Conservation (phyloP, 768 basidiomycete genomes). For the Hygrophorus russula region DNA sequence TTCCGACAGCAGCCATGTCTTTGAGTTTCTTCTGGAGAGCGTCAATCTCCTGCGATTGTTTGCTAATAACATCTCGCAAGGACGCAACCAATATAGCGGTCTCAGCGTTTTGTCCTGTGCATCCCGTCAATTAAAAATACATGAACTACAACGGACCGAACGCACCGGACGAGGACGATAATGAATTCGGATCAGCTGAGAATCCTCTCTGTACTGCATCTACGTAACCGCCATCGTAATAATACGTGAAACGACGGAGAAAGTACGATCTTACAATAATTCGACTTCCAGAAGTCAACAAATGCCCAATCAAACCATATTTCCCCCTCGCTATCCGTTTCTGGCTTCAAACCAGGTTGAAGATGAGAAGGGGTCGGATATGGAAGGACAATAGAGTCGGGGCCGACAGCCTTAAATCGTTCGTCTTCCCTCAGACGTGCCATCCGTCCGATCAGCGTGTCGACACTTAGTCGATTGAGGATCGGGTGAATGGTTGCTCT, state of each 20-base stretch:
- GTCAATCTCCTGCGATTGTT: conserved; percentile 76
- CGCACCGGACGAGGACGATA: conserved; percentile 50
- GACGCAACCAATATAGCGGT: conserved; percentile 73
- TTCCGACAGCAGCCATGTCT: conserved; percentile 19
- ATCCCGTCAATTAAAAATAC: conserved; percentile 5
- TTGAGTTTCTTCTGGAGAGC: conserved; percentile 50
- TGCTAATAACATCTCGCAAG: conserved; percentile 71
- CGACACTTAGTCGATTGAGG: conserved; percentile 80
- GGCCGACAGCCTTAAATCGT: conserved; percentile 82
- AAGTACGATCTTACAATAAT: conserved; percentile 62
- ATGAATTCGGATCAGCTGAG: conserved; percentile 53
- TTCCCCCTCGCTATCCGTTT: conserved; percentile 57
- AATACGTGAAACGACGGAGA: conserved; percentile 1
- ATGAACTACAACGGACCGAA: conserved; percentile 5
- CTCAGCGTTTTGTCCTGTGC: conserved; percentile 58
- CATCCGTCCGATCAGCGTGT: conserved; percentile 82
- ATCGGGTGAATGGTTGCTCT: conserved; percentile 86
- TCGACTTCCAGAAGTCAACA: conserved; percentile 97
- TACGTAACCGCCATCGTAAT: conserved; percentile 16
- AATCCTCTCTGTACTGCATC: conserved; percentile 72
- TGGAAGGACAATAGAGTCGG: conserved; percentile 65
- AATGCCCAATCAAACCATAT: conserved; percentile 99
- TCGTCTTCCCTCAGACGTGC: conserved; percentile 84
- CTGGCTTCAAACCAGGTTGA: conserved; percentile 23
- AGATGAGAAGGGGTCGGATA: conserved; percentile 29